phyloP scores from a whole-genome alignment of 805 yeast species.

The Yarrowia osloensis region DNA sequence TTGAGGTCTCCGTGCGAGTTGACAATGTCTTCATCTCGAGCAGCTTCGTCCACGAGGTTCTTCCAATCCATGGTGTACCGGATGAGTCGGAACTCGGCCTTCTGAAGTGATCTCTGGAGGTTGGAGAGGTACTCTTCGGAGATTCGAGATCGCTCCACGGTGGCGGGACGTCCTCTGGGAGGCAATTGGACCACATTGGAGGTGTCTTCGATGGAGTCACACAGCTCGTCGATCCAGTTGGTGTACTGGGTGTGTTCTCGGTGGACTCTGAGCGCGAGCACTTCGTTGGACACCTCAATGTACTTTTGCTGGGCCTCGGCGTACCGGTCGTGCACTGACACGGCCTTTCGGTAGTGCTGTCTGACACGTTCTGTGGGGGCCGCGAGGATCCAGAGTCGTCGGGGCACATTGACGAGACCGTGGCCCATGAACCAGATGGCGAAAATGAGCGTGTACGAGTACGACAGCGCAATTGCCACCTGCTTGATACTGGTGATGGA shows the following conservation, averaged over 20 bases:
- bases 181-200: conserved; percentile 23
- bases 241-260: conserved; percentile 51
- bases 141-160: conserved; percentile 38
- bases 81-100: conserved; percentile 52
- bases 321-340: conserved; percentile 57
- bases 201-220: conserved; percentile 45
- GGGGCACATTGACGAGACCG: conserved; percentile 70
- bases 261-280: conserved; percentile 52
- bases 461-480: conserved; percentile 72
- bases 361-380: conserved; percentile 45
- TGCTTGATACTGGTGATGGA: conserved; percentile 59
- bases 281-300: conserved; percentile 63
- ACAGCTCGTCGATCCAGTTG: conserved; percentile 65
- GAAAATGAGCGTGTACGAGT: conserved; percentile 69
- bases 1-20: conserved; percentile 46
- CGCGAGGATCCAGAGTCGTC: conserved; percentile 45
- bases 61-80: conserved; percentile 63
- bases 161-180: conserved; percentile 11
- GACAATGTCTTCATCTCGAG: conserved; percentile 60
- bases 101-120: conserved; percentile 55
- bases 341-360: conserved; percentile 55
- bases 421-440: conserved; percentile 86
- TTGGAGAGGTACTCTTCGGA: conserved; percentile 51
- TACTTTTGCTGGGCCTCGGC: conserved; percentile 64
- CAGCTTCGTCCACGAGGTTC: conserved; percentile 50